Evolutionary conservation across 768 basidiomycete genomes (phyloP).

Genomic region (Mycena maculata): DNA sequence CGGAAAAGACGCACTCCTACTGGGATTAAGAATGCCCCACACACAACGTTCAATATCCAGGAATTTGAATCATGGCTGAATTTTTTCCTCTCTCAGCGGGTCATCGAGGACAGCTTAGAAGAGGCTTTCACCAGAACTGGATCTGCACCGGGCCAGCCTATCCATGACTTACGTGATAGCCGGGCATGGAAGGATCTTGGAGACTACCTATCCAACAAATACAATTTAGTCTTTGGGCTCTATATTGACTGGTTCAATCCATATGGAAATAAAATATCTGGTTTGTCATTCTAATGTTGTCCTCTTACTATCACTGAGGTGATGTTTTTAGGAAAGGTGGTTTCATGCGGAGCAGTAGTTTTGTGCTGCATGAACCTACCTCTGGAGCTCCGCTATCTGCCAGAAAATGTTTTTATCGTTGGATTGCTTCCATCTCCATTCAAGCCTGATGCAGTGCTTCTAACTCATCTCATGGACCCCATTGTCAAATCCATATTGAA

Average conservation of each 20-base stretch:
- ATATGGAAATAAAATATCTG: too few species aligned
- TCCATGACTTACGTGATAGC: too few species aligned
- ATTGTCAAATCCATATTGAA: slow-evolving; percentile 8
- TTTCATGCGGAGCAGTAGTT: slow-evolving; percentile 34
- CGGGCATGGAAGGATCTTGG: slow-evolving; percentile 21
- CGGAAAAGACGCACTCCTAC: neutral
- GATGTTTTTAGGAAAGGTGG: slow-evolving; percentile 23
- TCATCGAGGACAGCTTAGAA: slow-evolving; percentile 8
- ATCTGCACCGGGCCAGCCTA: neutral
- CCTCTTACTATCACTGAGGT: too few species aligned
- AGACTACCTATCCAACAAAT: neutral
- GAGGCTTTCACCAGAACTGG: too few species aligned
- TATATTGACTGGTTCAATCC: slow-evolving; percentile 46
- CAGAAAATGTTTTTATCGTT: slow-evolving; percentile 26
- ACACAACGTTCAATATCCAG: neutral
- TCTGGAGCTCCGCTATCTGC: slow-evolving; percentile 24
- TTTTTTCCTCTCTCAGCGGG: neutral
- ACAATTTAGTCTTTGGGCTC: slow-evolving; percentile 37
- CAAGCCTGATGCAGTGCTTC: slow-evolving; percentile 33
- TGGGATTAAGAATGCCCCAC: slow-evolving; percentile 4
- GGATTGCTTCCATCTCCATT: slow-evolving; percentile 33
- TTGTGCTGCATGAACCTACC: slow-evolving; percentile 35
- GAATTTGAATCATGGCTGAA: slow-evolving; percentile 10
- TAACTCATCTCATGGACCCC: too few species aligned
- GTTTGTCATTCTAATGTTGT: slow-evolving; percentile 37